Conservation (phyloP, 2,329 filamentous ascomycete genomes). For the Cladosporium sp. region DNA sequence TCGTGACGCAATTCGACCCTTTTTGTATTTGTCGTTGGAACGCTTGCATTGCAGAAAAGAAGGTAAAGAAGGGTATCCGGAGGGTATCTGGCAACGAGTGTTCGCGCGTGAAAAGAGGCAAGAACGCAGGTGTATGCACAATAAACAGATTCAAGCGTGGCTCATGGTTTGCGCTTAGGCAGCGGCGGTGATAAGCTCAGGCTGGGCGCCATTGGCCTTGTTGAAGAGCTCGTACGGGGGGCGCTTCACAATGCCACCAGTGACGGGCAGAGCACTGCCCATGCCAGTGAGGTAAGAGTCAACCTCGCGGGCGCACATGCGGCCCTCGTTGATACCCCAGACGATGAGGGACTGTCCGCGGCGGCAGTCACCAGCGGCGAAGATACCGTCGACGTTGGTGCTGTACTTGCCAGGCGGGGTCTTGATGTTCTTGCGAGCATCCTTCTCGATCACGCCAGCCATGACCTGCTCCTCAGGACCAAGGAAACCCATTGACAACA, state of each 20-base stretch:
- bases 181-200: constrained; percentile 36
- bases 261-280: constrained; percentile 75
- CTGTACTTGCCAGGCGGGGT: constrained; percentile 81
- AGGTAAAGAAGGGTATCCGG: not conserved
- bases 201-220: constrained; percentile 35
- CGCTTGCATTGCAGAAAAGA: not conserved
- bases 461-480: constrained; percentile 86
- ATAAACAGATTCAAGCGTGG: not conserved
- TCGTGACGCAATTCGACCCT: too few relatives aligned
- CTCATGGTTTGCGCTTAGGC: constrained; percentile 19
- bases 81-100: constrained; percentile 8
- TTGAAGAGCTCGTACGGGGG: constrained; percentile 66
- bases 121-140: not conserved
- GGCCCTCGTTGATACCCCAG: constrained; percentile 97
- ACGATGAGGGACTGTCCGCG: constrained; percentile 94
- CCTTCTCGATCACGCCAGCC: constrained; percentile 84
- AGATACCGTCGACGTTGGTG: constrained; percentile 83
- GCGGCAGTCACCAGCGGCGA: constrained; percentile 91
- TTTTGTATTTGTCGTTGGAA: not conserved
- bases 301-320: constrained; percentile 86
- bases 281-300: constrained; percentile 78
- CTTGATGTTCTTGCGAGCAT: constrained; percentile 93
- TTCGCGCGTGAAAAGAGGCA: constrained; percentile 1
- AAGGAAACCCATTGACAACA: constrained; percentile 95
- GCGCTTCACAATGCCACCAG: constrained; percentile 86